A percentile compares a stretch with the other conserved stretches of the same genome.
These are phyloP conservation scores for Globisporangium nagaii DNA, from an alignment of 352 stramenopile species.

Conservation along the genomic window DNA sequence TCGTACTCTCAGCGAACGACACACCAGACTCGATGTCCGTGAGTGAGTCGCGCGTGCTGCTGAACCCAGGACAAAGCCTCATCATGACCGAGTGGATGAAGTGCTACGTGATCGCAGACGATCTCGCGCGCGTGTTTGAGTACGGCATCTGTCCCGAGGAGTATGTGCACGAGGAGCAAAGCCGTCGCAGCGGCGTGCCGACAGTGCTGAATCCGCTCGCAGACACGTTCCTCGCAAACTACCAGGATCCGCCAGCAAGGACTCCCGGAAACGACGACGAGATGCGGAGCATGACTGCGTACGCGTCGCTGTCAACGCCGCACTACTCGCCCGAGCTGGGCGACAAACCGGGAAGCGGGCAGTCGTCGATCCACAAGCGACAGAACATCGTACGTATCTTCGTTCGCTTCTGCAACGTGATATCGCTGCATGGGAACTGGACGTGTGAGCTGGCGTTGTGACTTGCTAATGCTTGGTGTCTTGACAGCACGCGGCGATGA, in stretches of 20 bases:
- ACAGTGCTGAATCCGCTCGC: conserved; percentile 41
- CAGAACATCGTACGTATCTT: conserved; percentile 9
- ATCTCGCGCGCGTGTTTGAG: conserved; percentile 60
- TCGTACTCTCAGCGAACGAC: conserved; percentile 48
- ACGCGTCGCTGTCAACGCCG: conserved; percentile 41
- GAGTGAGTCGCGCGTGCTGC: conserved; percentile 57
- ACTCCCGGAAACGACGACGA: conserved; percentile 24
- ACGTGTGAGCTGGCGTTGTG: neutral
- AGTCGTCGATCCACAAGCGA: conserved; percentile 7
- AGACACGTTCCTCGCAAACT: conserved; percentile 50
- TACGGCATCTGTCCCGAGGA: conserved; percentile 51
- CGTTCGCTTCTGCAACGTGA: neutral
- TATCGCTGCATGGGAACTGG: neutral
- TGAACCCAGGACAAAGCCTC: conserved; percentile 72
- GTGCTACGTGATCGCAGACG: conserved; percentile 84
- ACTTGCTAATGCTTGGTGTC: neutral
- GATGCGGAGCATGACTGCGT: conserved; percentile 43
- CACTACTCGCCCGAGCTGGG: conserved; percentile 11
- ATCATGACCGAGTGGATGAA: conserved; percentile 75
- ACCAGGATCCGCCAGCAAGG: neutral
- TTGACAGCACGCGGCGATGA: conserved; percentile 22
- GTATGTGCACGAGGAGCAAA: conserved; percentile 33
- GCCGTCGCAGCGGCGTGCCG: conserved; percentile 18
- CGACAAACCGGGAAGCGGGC: neutral
- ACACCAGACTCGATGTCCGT: conserved; percentile 14